These are phyloP conservation scores for Sanghuangporus weigelae DNA, from an alignment of 1,284 basidiomycete species.

Conservation along the genomic window DNA sequence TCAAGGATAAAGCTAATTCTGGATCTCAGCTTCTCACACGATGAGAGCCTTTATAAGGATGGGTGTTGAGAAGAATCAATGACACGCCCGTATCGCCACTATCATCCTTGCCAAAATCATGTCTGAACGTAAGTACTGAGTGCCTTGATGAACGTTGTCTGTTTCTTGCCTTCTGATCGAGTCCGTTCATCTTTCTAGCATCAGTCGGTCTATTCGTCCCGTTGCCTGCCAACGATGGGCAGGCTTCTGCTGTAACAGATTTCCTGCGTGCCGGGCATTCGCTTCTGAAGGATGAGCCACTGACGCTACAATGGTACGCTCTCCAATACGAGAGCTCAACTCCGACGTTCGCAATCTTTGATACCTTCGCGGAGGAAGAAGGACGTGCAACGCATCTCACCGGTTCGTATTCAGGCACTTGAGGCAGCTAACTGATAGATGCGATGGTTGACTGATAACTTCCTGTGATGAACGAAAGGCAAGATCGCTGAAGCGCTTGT, in stretches of 20 bases:
- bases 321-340: constrained; percentile 25
- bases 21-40: neutral
- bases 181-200: neutral
- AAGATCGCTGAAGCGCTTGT: constrained; percentile 32
- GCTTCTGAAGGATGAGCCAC: constrained; percentile 31
- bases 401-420: constrained; percentile 19
- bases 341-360: constrained; percentile 34
- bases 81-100: neutral
- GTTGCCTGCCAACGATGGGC: constrained; percentile 29
- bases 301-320: constrained; percentile 38
- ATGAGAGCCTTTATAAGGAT: neutral
- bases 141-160: neutral
- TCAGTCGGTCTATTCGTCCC: constrained; percentile 33
- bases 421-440: neutral
- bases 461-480: constrained; percentile 1
- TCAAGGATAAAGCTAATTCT: neutral
- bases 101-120: neutral
- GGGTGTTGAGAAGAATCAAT: neutral
- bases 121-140: neutral
- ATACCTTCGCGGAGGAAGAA: constrained; percentile 33
- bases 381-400: constrained; percentile 33
- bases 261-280: constrained; percentile 31
- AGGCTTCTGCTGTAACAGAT: constrained; percentile 24
- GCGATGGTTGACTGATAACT: neutral
- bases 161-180: neutral